These are phyloP conservation scores for Kodamaea sp. DNA, from an alignment of 1,139 yeast genomes.

Conservation along the genomic window DNA sequence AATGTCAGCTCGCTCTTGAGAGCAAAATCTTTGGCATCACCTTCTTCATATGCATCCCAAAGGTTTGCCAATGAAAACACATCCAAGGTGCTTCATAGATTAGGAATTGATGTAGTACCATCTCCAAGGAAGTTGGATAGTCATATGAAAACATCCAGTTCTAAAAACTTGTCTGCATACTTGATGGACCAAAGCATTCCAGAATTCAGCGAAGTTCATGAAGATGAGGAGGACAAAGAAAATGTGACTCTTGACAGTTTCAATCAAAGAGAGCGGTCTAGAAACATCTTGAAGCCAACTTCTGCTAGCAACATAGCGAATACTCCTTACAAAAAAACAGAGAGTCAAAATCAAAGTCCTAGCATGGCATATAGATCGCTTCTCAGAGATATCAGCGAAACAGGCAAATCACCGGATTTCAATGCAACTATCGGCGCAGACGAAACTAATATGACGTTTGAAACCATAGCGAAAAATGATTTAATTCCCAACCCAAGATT, in stretches of 20 bases:
- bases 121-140: slow-evolving; percentile 25
- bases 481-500: slow-evolving; percentile 49
- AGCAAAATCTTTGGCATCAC: slow-evolving; percentile 40
- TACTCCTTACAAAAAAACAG: not conserved
- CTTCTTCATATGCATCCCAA: slow-evolving; percentile 26
- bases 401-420: not conserved
- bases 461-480: slow-evolving; percentile 13
- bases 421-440: slow-evolving; percentile 2
- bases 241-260: slow-evolving; percentile 19
- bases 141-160: slow-evolving; percentile 46
- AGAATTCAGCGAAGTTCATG: slow-evolving; percentile 5
- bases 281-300: slow-evolving; percentile 3
- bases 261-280: slow-evolving; percentile 16
- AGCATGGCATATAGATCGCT: slow-evolving; percentile 9
- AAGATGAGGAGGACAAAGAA: slow-evolving; percentile 20
- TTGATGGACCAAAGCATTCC: slow-evolving; percentile 14
- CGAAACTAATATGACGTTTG: slow-evolving; percentile 11
- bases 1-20: slow-evolving; percentile 31
- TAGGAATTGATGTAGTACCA: slow-evolving; percentile 41
- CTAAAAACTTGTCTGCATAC: slow-evolving; percentile 42
- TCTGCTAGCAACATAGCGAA: not conserved
- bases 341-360: slow-evolving; percentile 4
- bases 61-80: slow-evolving; percentile 30
- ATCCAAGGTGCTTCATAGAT: slow-evolving; percentile 40
- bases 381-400: slow-evolving; percentile 6